These are phyloP conservation scores for Colletotrichum siamense DNA, from an alignment of 2,329 filamentous ascomycete genomes.

Conservation along the genomic window DNA sequence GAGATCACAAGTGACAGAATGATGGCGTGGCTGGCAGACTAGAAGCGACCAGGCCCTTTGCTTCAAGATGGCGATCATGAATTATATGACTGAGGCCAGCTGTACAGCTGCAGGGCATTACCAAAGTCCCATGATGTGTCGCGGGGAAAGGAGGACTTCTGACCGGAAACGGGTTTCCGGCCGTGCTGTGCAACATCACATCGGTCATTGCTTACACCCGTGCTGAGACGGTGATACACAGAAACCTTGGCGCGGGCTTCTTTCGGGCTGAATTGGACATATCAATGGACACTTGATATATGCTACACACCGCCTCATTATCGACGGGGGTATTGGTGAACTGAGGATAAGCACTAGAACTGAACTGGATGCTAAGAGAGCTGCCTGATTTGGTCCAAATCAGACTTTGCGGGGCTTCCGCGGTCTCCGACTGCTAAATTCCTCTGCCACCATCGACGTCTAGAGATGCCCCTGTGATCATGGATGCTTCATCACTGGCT, in stretches of 20 bases:
- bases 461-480: not conserved
- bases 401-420: not conserved
- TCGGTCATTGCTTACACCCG: not conserved
- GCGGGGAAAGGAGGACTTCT: not conserved
- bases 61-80: not conserved
- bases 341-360: not conserved
- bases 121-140: not conserved
- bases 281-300: not conserved
- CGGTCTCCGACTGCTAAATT: not conserved
- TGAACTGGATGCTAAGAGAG: not conserved
- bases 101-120: not conserved
- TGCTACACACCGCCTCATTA: not conserved
- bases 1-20: not conserved
- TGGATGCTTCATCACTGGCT: not conserved
- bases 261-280: not conserved
- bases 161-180: not conserved
- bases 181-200: not conserved
- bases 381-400: not conserved
- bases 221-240: not conserved
- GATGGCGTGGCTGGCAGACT: not conserved
- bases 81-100: not conserved
- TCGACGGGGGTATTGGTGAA: not conserved
- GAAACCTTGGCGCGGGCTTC: not conserved
- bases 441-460: not conserved
- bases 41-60: rapidly evolving